Conservation (phyloP, 331 rosid species). For the Quercus lobata region DNA sequence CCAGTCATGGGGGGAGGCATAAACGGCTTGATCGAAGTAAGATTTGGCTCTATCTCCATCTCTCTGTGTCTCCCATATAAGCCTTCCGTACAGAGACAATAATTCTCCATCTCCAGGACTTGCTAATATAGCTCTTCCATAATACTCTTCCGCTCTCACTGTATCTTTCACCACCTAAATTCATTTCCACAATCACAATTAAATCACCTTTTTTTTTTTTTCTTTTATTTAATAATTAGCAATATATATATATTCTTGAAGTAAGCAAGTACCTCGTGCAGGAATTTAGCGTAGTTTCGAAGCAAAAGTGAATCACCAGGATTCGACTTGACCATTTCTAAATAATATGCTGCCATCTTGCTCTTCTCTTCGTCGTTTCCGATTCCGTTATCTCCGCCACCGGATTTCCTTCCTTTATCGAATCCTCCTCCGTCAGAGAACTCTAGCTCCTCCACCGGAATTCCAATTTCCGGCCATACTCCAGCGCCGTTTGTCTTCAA, state of each 20-base stretch:
- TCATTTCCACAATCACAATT: neutral
- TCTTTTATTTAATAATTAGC: neutral
- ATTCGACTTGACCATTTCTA: slow-evolving; percentile 57
- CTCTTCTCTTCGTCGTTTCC: slow-evolving; percentile 38
- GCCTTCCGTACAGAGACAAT: slow-evolving; percentile 60
- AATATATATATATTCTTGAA: neutral
- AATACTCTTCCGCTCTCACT: slow-evolving; percentile 68
- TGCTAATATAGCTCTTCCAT: slow-evolving; percentile 72
- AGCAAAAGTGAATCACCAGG: slow-evolving; percentile 73
- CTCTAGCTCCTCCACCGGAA: slow-evolving; percentile 17
- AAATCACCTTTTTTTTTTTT: no score
- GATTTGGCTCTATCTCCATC: slow-evolving; percentile 58
- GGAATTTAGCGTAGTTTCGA: slow-evolving; percentile 75
- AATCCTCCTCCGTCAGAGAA: slow-evolving; percentile 28
- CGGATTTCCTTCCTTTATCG: neutral
- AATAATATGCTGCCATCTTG: slow-evolving; percentile 64
- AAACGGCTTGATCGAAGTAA: slow-evolving; percentile 68
- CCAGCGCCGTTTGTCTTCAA: neutral
- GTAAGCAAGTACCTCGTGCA: slow-evolving; percentile 54
- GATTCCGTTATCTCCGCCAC: neutral
- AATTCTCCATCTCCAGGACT: slow-evolving; percentile 74
- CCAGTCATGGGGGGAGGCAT: slow-evolving; percentile 72
- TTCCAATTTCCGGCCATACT: slow-evolving; percentile 2
- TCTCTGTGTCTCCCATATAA: slow-evolving; percentile 73
- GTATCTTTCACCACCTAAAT: slow-evolving; percentile 68